Base-by-base conservation (phyloP, 192 early-diverging fungal genomes). In the Glomus cerebriforme region DNA sequence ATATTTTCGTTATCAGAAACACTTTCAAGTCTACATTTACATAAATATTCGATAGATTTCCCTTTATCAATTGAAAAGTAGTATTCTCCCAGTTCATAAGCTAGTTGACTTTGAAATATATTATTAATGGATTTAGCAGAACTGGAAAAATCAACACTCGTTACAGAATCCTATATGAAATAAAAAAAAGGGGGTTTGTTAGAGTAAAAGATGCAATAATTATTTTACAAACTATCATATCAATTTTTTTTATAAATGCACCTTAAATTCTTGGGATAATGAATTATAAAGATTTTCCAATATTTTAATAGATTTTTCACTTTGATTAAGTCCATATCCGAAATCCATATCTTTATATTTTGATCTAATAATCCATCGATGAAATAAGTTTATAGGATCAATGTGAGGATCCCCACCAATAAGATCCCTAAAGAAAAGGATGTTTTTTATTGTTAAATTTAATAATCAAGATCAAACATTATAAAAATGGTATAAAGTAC, bases 331-430 rank as follows among this genome's bases (percentile, higher is more conserved):
- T 49, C 69, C 65, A 54, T 34, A 49, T 26, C 31, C 77, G 13
- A 34, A 78, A 22, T 75, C 24, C 5, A 62, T 39, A 49, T 45
- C 6, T 26, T 47, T 71, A 17, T 43, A 71, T 17, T 49, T 71
- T 31, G 69, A 71, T 29, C 69, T 71, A 29, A 71, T 71, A 5
- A 49, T 71, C 69, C 69, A 71, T 26, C 69, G 69, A 49, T 71
- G 69, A 26, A 47, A 71, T 71, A 71, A 71, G n/a, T 43, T 27
- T 29, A 47, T 6, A 47, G 69, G 69, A 54, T 71, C 43, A 29
- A 9, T 24, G 7, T 26, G 39, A 19, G 69, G 69, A 71, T 71
- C 45, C 1, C 27, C 24, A 5, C n/a, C 39, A 26, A 35, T 26
- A 49, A 26, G 12, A 31, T 71, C n/a, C 3, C 43, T 71, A 47